Evolutionary conservation across 1,284 basidiomycete genomes (phyloP).

Genomic region (Laetiporus sulphureus): DNA sequence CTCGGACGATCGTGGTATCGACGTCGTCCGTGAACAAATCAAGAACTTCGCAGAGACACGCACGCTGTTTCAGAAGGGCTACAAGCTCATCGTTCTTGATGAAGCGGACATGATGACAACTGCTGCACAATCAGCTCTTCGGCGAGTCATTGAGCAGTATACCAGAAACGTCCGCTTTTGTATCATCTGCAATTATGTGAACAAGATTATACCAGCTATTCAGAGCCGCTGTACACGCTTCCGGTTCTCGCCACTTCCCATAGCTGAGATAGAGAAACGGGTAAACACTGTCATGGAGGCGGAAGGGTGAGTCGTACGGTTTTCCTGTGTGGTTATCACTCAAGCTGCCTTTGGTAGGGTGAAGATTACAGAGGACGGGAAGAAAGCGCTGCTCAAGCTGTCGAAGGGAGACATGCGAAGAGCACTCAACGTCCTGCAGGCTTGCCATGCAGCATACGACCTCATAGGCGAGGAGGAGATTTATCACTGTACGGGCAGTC

Average conservation of each 20-base stretch:
- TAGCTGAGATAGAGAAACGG: conserved; percentile 80
- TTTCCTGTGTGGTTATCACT: not conserved
- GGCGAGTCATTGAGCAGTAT: conserved; percentile 97
- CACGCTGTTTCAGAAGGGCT: conserved; percentile 86
- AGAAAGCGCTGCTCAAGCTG: conserved; percentile 85
- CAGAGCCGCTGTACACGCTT: conserved; percentile 98
- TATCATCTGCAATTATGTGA: conserved; percentile 99
- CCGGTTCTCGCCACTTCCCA: conserved; percentile 92
- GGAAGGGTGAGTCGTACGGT: conserved; percentile 61
- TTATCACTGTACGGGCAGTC: conserved; percentile 95
- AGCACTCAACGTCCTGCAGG: conserved; percentile 94
- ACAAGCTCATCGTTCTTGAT: conserved; percentile 97
- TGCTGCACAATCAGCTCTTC: conserved; percentile 91
- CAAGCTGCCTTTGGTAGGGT: conserved; percentile 45
- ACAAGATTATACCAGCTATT: conserved; percentile 98
- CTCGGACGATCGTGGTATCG: conserved; percentile 96
- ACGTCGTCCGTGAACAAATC: conserved; percentile 97
- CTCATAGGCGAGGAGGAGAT: conserved; percentile 85
- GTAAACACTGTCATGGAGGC: conserved; percentile 76
- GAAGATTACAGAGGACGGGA: conserved; percentile 82
- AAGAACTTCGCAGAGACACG: conserved; percentile 98
- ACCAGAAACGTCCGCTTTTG: conserved; percentile 99
- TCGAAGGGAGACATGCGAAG: conserved; percentile 97
- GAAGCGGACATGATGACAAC: conserved; percentile 99
- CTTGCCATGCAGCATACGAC: conserved; percentile 96